phyloP scores from a whole-genome alignment of 441 rosid genomes.

The Cnidoscolus chayamansa region DNA sequence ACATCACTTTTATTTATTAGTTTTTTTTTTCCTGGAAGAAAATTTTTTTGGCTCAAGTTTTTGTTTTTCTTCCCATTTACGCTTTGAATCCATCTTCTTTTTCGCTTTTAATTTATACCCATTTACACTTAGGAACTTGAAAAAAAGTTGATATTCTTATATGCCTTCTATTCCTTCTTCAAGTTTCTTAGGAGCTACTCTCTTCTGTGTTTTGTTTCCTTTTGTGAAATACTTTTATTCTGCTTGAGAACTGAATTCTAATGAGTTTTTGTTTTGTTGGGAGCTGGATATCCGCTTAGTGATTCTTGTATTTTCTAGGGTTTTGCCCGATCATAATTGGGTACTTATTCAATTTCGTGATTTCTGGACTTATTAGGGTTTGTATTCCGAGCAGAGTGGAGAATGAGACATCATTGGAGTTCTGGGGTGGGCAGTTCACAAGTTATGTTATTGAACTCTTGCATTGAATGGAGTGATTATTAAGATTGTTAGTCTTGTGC shows the following conservation, averaged over 20 bases:
- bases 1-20: background rate
- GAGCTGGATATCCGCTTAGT: slow-evolving; percentile 24
- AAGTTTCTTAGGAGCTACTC: slow-evolving; percentile 6
- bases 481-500: slow-evolving; percentile 25
- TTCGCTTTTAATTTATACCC: slow-evolving; percentile 40
- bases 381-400: slow-evolving; percentile 20
- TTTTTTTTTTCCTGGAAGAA: too few relatives aligned
- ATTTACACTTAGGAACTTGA: slow-evolving; percentile 22
- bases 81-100: slow-evolving; percentile 32
- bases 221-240: background rate
- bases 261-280: background rate
- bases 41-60: background rate
- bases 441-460: slow-evolving; percentile 22
- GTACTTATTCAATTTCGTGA: slow-evolving; percentile 26
- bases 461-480: slow-evolving; percentile 22
- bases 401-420: slow-evolving; percentile 28
- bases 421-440: slow-evolving; percentile 26
- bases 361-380: slow-evolving; percentile 33
- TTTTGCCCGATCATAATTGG: slow-evolving; percentile 37
- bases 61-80: slow-evolving; percentile 8
- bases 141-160: slow-evolving; percentile 17
- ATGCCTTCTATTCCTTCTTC: background rate
- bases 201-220: background rate
- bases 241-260: slow-evolving; percentile 13
- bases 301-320: slow-evolving; percentile 31